Conservation (phyloP, 2,329 filamentous ascomycete species). For the Penicillium sp. region DNA sequence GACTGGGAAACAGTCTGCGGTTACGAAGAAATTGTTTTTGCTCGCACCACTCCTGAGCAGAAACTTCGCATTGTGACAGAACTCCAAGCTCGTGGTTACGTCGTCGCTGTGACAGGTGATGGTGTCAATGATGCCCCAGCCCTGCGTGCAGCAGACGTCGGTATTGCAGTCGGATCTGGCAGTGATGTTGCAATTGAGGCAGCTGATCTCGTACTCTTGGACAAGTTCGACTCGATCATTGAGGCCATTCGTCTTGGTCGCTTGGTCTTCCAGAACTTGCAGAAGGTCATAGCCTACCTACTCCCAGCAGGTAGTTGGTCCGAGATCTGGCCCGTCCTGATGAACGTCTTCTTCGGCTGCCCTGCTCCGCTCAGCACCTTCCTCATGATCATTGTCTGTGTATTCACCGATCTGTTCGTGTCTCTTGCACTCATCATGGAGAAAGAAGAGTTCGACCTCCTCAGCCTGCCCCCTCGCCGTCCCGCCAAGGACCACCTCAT, state of each 20-base stretch:
- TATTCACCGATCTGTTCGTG: constrained; percentile 56
- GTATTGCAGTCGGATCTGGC: constrained; percentile 37
- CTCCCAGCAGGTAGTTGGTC: constrained; percentile 55
- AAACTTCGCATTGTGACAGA: constrained; percentile 46
- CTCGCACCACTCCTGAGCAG: constrained; percentile 45
- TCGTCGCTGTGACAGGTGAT: constrained; percentile 44
- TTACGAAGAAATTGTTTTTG: constrained; percentile 53
- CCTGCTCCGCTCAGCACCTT: constrained; percentile 53
- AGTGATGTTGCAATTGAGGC: constrained; percentile 44
- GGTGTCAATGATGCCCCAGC: constrained; percentile 39
- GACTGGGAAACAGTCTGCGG: constrained; percentile 66
- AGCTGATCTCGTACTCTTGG: constrained; percentile 39
- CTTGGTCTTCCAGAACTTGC: constrained; percentile 38
- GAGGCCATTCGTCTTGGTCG: constrained; percentile 34
- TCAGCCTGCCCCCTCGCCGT: constrained; percentile 52
- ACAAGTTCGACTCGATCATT: constrained; percentile 36
- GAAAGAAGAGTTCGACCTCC: constrained; percentile 54
- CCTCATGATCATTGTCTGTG: constrained; percentile 59
- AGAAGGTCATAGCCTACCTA: constrained; percentile 43
- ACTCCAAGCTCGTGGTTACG: constrained; percentile 36
- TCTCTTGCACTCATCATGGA: constrained; percentile 56
- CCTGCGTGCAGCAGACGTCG: constrained; percentile 34
- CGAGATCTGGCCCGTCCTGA: constrained; percentile 57
- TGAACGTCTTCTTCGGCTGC: constrained; percentile 57
- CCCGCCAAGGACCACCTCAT: constrained; percentile 53